phyloP scores from a whole-genome alignment of 768 basidiomycete species.

The Boletus rubescentipes region DNA sequence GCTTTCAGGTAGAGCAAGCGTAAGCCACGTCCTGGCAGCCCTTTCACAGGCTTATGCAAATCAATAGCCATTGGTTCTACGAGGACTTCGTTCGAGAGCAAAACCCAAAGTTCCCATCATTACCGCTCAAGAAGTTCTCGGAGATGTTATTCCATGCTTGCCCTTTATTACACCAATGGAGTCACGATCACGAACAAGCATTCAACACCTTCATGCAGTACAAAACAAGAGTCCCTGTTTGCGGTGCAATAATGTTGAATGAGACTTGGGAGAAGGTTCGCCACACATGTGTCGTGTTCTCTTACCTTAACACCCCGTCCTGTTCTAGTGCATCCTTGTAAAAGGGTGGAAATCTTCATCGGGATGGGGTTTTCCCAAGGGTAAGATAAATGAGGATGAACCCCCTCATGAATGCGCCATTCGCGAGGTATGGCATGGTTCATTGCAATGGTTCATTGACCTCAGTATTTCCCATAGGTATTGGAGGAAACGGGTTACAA shows the following conservation, averaged over 20 bases:
- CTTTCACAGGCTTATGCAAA: slow-evolving; percentile 12
- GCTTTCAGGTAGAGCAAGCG: slow-evolving; percentile 99
- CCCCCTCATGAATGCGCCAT: slow-evolving; percentile 80
- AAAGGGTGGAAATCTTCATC: slow-evolving; percentile 97
- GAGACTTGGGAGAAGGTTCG: slow-evolving; percentile 88
- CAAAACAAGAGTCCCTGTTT: slow-evolving; percentile 95
- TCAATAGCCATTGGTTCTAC: slow-evolving; percentile 94
- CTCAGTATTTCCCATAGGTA: slow-evolving; percentile 55
- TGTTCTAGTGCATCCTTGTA: slow-evolving; percentile 83
- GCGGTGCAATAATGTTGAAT: slow-evolving; percentile 96
- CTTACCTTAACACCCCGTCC: slow-evolving; percentile 11
- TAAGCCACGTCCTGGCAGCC: slow-evolving; percentile 43
- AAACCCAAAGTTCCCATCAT: slow-evolving; percentile 81
- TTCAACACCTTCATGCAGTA: slow-evolving; percentile 93
- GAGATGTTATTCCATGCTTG: slow-evolving; percentile 86
- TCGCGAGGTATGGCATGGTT: slow-evolving; percentile 67
- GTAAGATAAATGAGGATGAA: slow-evolving; percentile 98
- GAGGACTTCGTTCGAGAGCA: slow-evolving; percentile 97
- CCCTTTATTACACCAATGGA: slow-evolving; percentile 80
- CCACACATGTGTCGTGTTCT: slow-evolving; percentile 2
- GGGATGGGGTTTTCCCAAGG: slow-evolving; percentile 99
- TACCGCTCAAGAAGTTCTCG: slow-evolving; percentile 91
- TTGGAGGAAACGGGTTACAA: slow-evolving; percentile 98
- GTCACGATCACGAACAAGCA: slow-evolving; percentile 79
- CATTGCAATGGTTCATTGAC: not conserved